Conservation (phyloP, 2,329 filamentous ascomycete genomes). For the Aspergillus quadrilineatus region DNA sequence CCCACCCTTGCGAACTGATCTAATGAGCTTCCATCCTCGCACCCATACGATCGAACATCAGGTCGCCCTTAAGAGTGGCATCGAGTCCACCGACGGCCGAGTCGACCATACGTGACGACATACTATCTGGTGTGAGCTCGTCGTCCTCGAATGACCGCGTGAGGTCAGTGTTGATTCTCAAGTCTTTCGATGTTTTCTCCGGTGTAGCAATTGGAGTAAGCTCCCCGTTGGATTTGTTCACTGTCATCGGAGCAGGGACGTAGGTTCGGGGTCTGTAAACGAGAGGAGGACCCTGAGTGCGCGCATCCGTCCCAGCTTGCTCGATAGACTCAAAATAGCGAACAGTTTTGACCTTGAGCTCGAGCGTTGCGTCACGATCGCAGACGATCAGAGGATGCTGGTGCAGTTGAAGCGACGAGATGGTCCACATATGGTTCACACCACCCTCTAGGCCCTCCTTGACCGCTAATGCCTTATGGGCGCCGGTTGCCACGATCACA, state of each 20-base stretch:
- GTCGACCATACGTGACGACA: slow-evolving; percentile 49
- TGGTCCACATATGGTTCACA: slow-evolving; percentile 88
- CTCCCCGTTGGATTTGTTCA: slow-evolving; percentile 26
- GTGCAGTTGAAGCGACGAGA: slow-evolving; percentile 77
- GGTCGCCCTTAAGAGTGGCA: slow-evolving; percentile 40
- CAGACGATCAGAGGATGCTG: slow-evolving; percentile 79
- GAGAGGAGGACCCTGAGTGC: slow-evolving; percentile 44
- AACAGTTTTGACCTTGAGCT: slow-evolving; percentile 72
- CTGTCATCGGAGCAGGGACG: slow-evolving; percentile 29
- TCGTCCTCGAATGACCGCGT: slow-evolving; percentile 39
- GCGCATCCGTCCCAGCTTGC: slow-evolving; percentile 55
- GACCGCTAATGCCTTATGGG: slow-evolving; percentile 76
- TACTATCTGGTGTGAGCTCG: slow-evolving; percentile 50
- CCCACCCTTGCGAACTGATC: not conserved
- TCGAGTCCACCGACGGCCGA: slow-evolving; percentile 46
- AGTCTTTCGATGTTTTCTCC: slow-evolving; percentile 37
- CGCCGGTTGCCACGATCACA: slow-evolving; percentile 76
- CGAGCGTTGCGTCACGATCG: slow-evolving; percentile 74
- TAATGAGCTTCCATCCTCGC: slow-evolving; percentile 35
- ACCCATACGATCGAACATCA: slow-evolving; percentile 46
- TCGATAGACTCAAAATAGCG: slow-evolving; percentile 73
- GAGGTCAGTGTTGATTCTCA: slow-evolving; percentile 48
- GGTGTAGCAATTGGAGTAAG: slow-evolving; percentile 30
- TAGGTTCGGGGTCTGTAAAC: slow-evolving; percentile 42
- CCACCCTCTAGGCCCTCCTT: slow-evolving; percentile 79